Conservation (phyloP, 352 stramenopile species). For the Pythium sp. region DNA sequence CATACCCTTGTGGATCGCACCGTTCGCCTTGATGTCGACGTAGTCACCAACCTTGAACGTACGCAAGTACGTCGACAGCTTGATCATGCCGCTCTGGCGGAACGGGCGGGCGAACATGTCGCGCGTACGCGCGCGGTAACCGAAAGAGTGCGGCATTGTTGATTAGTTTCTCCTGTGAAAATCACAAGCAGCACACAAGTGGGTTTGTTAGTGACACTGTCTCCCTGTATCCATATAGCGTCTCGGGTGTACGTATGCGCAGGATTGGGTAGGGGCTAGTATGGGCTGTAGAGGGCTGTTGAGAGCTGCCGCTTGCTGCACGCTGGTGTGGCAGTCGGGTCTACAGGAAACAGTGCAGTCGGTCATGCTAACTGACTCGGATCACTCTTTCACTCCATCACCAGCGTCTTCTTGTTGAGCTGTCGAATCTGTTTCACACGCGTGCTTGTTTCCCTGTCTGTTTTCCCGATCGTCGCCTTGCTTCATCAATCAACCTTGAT, state of each 20-base stretch:
- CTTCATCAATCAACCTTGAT: background rate
- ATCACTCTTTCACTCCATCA: background rate
- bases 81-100: constrained; percentile 94
- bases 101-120: constrained; percentile 99
- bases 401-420: background rate
- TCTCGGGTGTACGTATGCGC: background rate
- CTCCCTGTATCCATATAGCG: background rate
- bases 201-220: constrained; percentile 20
- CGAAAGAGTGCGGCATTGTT: constrained; percentile 99
- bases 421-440: background rate
- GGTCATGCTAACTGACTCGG: background rate
- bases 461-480: background rate
- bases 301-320: background rate
- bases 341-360: background rate
- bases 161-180: constrained; percentile 39
- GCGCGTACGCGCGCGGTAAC: constrained; percentile 98
- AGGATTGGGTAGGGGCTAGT: background rate
- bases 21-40: constrained; percentile 99
- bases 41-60: constrained; percentile 99
- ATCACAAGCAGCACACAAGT: constrained; percentile 22
- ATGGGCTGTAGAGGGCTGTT: background rate
- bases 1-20: constrained; percentile 99
- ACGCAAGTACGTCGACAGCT: constrained; percentile 97
- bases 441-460: background rate
- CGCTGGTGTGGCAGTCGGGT: background rate